Conservation (phyloP, 495 filamentous ascomycete genomes). For the Apodospora peruviana region DNA sequence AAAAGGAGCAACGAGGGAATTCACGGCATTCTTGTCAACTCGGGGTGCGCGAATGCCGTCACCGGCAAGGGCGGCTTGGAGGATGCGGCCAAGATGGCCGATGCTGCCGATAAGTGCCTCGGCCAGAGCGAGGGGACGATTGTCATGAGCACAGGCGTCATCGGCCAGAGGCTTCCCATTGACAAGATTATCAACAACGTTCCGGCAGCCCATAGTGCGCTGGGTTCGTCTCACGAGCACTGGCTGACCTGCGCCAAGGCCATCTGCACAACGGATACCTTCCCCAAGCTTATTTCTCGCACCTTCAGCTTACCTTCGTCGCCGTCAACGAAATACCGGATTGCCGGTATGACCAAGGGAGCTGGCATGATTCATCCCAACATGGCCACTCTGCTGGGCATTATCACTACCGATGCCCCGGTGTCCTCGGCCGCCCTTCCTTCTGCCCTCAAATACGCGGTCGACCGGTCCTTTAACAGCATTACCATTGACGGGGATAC, state of each 20-base stretch:
- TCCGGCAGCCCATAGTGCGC: slow-evolving; percentile 62
- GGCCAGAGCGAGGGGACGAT: slow-evolving; percentile 64
- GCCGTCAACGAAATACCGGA: slow-evolving; percentile 65
- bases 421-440: slow-evolving; percentile 65
- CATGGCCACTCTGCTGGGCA: slow-evolving; percentile 93
- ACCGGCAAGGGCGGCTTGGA: slow-evolving; percentile 88
- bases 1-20: slow-evolving; percentile 63
- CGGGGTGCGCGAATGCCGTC: slow-evolving; percentile 95
- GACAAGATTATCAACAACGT: slow-evolving; percentile 81
- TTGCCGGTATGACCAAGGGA: slow-evolving; percentile 96
- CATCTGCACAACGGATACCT: slow-evolving; percentile 98
- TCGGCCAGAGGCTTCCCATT: slow-evolving; percentile 90
- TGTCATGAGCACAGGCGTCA: slow-evolving; percentile 98
- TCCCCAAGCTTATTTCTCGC: slow-evolving; percentile 88
- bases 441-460: slow-evolving; percentile 64
- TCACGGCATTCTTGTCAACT: slow-evolving; percentile 83
- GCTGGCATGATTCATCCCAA: slow-evolving; percentile 99
- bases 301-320: slow-evolving; percentile 83
- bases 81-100: slow-evolving; percentile 80
- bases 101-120: slow-evolving; percentile 65
- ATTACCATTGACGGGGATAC: slow-evolving; percentile 97
- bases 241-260: slow-evolving; percentile 85
- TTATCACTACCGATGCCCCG: slow-evolving; percentile 89
- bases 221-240: slow-evolving; percentile 70
- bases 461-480: slow-evolving; percentile 87